Evolutionary conservation across 2,329 filamentous ascomycete genomes (phyloP), one percentile per base, ranked within the genome.

Genomic region (Ophiostoma quercus): DNA sequence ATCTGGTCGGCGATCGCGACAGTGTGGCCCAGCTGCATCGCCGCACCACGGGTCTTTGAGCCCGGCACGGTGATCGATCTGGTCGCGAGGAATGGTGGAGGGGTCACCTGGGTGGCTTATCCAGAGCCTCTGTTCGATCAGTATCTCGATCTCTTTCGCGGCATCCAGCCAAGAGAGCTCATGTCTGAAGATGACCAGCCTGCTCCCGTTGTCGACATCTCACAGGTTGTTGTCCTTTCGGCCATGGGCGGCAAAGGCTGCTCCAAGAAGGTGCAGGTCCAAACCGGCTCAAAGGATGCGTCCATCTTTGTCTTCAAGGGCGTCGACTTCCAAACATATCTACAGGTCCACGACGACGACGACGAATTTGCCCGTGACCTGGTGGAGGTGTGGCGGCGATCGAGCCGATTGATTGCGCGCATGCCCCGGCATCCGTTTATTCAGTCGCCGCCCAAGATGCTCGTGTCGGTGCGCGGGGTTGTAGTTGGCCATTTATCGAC

Each of bases 401-500:
- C 68, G 25, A 69, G 68, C 60, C 51, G 34, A 6, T 19, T 69
- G 25, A 66, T 66, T n/a, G 68, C 68, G 19, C 39, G 34, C 25
- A 51, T 75, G 39, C 70, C 71, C 2, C 37, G 68, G 7, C 74
- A 75, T 68, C 73, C 71, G 0, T 72, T 75, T 68, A 74, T 75
- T 60, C 72, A 74, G 66, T 70, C 72, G 2, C 70, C 70, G 4
- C 72, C 73, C 57, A 63, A 68, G 60, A 63, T 68, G 67, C 67
- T 68, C 25, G 67, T 68, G 8, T 68, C 67, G 37, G 25, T 60
- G 2, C 34, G 34, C 39, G 34, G 34, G 22, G 51, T 5, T 14
- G n/a, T 73, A 22, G 73, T 74, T 68, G 74, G 74, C 25, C 71
- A 71, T 19, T 66, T 75, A 6, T 72, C 73, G 32, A 70, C 72